phyloP scores from a whole-genome alignment of 2,329 filamentous ascomycete species.

The Exophiala sideris region DNA sequence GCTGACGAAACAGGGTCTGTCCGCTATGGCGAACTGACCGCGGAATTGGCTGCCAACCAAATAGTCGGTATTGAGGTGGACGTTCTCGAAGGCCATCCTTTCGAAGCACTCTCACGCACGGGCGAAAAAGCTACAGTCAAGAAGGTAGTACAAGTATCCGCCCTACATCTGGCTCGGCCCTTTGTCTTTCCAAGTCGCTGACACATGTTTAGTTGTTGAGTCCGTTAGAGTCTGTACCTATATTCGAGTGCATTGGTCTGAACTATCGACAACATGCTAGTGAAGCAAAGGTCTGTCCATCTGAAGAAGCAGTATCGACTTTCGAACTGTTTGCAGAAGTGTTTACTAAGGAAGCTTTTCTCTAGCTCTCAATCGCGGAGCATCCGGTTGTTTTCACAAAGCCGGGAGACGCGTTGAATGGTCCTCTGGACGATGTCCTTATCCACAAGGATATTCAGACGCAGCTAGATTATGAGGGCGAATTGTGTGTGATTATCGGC shows the following conservation, averaged over 20 bases:
- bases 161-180: too few species aligned
- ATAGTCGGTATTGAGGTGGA: too few species aligned
- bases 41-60: too few species aligned
- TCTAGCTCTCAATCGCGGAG: conserved; percentile 30
- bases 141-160: too few species aligned
- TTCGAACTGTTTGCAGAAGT: not conserved
- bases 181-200: too few species aligned
- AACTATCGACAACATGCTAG: not conserved
- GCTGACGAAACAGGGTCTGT: too few species aligned
- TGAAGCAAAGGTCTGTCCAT: too few species aligned
- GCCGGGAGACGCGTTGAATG: conserved; percentile 34
- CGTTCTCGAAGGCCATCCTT: too few species aligned
- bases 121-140: too few species aligned
- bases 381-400: conserved; percentile 37
- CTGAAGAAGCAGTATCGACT: not conserved
- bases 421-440: conserved; percentile 29
- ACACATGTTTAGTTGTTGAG: not conserved
- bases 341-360: too few species aligned
- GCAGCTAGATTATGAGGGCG: conserved; percentile 40
- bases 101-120: too few species aligned
- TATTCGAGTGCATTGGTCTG: not conserved
- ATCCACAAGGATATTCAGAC: conserved; percentile 31
- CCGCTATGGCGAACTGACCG: too few species aligned
- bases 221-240: not conserved
- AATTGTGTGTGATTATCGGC: conserved; percentile 36